These are phyloP conservation scores for Geotrichum cucujoidarum DNA, from an alignment of 1,139 yeast genomes.

Conservation along the genomic window DNA sequence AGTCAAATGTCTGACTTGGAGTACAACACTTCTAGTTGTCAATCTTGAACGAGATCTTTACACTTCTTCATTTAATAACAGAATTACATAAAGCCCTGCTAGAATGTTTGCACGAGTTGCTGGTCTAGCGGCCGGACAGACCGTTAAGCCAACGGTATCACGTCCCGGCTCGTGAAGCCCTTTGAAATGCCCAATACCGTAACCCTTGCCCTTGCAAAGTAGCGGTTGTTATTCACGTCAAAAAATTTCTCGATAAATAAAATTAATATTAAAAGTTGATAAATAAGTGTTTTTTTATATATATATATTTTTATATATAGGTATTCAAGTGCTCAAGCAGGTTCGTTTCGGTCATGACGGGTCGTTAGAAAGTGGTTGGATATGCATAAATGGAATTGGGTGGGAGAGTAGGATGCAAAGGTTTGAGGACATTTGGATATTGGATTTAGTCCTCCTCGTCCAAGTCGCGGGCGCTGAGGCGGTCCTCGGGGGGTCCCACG, in stretches of 20 bases:
- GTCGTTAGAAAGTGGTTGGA: background rate
- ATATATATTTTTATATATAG: background rate
- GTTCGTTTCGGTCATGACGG: background rate
- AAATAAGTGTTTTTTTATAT: background rate
- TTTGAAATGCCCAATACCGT: background rate
- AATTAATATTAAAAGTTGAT: background rate
- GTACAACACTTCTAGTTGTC: no score
- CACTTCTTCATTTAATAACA: no score
- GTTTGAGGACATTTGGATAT: no score
- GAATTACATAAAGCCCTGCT: no score
- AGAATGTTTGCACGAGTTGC: background rate
- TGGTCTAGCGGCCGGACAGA: background rate
- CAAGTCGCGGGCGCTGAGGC: background rate
- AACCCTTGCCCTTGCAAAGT: no score
- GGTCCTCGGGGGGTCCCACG: background rate
- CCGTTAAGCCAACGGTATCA: background rate
- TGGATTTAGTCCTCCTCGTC: background rate
- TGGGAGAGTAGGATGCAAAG: constrained; percentile 1
- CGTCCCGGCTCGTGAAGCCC: background rate
- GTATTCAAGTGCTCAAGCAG: background rate
- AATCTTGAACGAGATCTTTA: no score
- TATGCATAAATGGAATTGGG: no score
- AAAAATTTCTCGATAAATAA: background rate
- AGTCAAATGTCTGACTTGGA: background rate
- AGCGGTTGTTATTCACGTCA: background rate